These are phyloP conservation scores for Yamadazyma philogaea DNA, from an alignment of 805 yeast genomes.

Conservation along the genomic window DNA sequence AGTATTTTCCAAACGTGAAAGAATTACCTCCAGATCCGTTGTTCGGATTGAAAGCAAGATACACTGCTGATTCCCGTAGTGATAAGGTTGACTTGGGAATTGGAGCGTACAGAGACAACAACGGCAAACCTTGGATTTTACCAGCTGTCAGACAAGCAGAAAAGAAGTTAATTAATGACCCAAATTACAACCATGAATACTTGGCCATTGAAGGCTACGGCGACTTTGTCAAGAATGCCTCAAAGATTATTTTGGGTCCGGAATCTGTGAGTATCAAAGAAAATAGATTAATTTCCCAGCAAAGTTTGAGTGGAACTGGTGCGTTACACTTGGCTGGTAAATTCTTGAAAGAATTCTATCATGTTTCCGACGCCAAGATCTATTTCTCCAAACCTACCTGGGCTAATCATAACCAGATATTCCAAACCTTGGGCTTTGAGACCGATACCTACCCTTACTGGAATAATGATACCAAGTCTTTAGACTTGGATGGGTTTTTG, in stretches of 20 bases:
- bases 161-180: slow-evolving; percentile 52
- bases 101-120: slow-evolving; percentile 72
- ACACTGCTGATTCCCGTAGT: slow-evolving; percentile 51
- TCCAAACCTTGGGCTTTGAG: slow-evolving; percentile 63
- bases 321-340: slow-evolving; percentile 87
- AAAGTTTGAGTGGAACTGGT: slow-evolving; percentile 84
- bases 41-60: slow-evolving; percentile 75
- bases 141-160: slow-evolving; percentile 74
- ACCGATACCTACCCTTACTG: slow-evolving; percentile 82
- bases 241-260: slow-evolving; percentile 67
- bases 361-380: slow-evolving; percentile 39
- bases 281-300: slow-evolving; percentile 57
- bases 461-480: slow-evolving; percentile 64
- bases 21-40: slow-evolving; percentile 83
- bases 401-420: slow-evolving; percentile 92
- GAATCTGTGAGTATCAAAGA: slow-evolving; percentile 52
- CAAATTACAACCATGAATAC: slow-evolving; percentile 79
- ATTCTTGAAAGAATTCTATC: slow-evolving; percentile 54
- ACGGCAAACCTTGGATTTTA: slow-evolving; percentile 68
- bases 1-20: slow-evolving; percentile 47
- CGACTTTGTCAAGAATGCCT: slow-evolving; percentile 65
- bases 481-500: slow-evolving; percentile 70
- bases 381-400: slow-evolving; percentile 92
- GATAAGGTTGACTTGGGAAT: slow-evolving; percentile 83
- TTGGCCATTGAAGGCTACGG: slow-evolving; percentile 77